Evolutionary conservation across 225 moss, liverwort and hornwort species (phyloP).

Genomic region (Anthoceros angustus): DNA sequence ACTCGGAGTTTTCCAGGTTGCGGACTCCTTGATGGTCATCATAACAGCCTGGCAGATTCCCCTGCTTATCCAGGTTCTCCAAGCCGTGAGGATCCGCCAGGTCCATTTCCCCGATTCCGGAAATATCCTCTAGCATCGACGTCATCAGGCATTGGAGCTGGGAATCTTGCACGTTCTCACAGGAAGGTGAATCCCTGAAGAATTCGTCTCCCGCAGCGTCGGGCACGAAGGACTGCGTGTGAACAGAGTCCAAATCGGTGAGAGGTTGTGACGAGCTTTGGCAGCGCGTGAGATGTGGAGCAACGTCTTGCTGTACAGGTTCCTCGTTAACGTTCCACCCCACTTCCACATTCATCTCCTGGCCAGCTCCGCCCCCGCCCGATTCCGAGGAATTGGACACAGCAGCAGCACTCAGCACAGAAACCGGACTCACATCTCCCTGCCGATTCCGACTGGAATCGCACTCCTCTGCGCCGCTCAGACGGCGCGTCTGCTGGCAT

Average conservation of each 20-base stretch:
- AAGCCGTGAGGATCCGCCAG: not conserved
- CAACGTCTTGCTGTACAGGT: too few species aligned
- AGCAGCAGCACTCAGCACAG: not conserved
- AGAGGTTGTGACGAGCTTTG: too few species aligned
- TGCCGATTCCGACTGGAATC: not conserved
- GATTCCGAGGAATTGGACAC: not conserved
- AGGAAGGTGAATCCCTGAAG: not conserved
- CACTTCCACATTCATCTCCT: too few species aligned
- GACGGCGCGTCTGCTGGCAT: too few species aligned
- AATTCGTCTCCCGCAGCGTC: too few species aligned
- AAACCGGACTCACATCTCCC: not conserved
- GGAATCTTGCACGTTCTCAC: not conserved
- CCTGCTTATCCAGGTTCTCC: not conserved
- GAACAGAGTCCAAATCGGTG: too few species aligned
- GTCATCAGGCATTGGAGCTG: not conserved
- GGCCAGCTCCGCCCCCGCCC: too few species aligned
- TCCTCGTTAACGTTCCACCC: too few species aligned
- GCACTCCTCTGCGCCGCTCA: not conserved
- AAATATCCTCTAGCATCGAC: not conserved
- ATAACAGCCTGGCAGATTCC: not conserved
- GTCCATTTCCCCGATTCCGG: not conserved
- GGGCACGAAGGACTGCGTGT: too few species aligned
- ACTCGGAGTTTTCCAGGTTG: too few species aligned
- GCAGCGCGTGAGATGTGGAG: too few species aligned
- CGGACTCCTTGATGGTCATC: not conserved